These are phyloP conservation scores for Sanguinoderma infundibulare DNA, from an alignment of 1,284 basidiomycete genomes.

Conservation along the genomic window DNA sequence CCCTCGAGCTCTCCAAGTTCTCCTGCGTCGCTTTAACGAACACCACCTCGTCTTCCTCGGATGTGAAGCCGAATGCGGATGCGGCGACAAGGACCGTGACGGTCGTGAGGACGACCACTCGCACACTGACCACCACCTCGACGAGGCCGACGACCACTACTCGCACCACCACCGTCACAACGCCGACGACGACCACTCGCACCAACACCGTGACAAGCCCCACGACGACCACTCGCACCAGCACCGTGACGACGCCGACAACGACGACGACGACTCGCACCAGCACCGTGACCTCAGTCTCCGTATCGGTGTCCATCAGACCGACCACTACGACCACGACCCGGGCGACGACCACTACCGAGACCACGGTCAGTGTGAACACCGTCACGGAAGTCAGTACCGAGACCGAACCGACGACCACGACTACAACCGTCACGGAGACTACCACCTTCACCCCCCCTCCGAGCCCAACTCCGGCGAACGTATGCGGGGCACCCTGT, in stretches of 20 bases:
- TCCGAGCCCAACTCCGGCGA: background rate
- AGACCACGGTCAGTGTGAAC: constrained; percentile 6
- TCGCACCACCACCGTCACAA: too few species aligned
- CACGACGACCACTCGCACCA: constrained; percentile 1
- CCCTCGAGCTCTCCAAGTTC: constrained; percentile 17
- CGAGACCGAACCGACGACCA: too few species aligned
- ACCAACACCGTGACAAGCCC: constrained; percentile 3
- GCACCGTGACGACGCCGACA: too few species aligned
- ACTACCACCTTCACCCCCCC: constrained; percentile 12
- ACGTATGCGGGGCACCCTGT: constrained; percentile 4
- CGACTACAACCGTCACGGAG: constrained; percentile 26
- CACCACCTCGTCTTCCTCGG: background rate
- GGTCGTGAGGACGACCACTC: constrained; percentile 10
- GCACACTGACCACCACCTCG: constrained; percentile 11
- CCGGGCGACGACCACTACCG: constrained; percentile 5
- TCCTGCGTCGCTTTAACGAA: constrained; percentile 11
- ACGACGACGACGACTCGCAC: too few species aligned
- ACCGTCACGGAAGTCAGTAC: too few species aligned
- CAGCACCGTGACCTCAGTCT: constrained; percentile 2
- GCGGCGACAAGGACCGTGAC: background rate
- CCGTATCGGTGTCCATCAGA: too few species aligned
- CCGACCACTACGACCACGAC: constrained; percentile 12
- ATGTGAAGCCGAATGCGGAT: constrained; percentile 1
- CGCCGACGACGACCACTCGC: too few species aligned
- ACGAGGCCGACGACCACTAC: background rate